Conservation (phyloP, 75 land plant genomes). For the Ceratopteris richardii region DNA sequence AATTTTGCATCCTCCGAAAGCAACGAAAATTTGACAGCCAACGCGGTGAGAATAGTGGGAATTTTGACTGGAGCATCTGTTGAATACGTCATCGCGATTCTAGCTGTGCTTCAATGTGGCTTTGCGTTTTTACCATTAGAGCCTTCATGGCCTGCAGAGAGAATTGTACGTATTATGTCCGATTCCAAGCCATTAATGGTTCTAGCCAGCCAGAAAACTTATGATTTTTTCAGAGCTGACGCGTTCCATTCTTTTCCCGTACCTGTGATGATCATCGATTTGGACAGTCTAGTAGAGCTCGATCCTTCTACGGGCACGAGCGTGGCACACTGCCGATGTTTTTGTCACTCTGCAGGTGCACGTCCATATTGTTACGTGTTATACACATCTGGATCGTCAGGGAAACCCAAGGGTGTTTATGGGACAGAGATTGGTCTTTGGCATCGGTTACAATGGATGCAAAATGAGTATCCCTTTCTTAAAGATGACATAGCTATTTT, state of each 20-base stretch:
- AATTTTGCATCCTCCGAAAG: background rate
- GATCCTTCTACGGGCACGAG: background rate
- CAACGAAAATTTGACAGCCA: background rate
- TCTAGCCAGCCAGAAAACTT: constrained; percentile 1
- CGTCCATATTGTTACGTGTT: constrained; percentile 58
- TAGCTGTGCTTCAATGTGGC: constrained; percentile 52
- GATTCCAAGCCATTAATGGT: constrained; percentile 20
- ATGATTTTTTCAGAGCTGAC: background rate
- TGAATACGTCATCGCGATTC: constrained; percentile 58
- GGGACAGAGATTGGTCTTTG: constrained; percentile 76
- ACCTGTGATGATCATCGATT: constrained; percentile 20
- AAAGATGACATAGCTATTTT: constrained; percentile 46
- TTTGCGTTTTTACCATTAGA: constrained; percentile 73
- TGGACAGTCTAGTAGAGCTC: constrained; percentile 7
- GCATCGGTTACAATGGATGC: constrained; percentile 81
- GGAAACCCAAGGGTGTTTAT: constrained; percentile 79
- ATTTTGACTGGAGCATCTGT: constrained; percentile 53
- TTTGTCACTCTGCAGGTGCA: constrained; percentile 25
- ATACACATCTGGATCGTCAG: constrained; percentile 80
- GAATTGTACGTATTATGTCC: constrained; percentile 31
- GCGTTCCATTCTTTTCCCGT: constrained; percentile 21
- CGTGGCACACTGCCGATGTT: constrained; percentile 14
- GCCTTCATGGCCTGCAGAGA: constrained; percentile 61
- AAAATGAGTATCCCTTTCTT: constrained; percentile 40
- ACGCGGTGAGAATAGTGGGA: constrained; percentile 32